Base-by-base conservation (phyloP, 345 rosid species). In the Raphanus sativus region DNA sequence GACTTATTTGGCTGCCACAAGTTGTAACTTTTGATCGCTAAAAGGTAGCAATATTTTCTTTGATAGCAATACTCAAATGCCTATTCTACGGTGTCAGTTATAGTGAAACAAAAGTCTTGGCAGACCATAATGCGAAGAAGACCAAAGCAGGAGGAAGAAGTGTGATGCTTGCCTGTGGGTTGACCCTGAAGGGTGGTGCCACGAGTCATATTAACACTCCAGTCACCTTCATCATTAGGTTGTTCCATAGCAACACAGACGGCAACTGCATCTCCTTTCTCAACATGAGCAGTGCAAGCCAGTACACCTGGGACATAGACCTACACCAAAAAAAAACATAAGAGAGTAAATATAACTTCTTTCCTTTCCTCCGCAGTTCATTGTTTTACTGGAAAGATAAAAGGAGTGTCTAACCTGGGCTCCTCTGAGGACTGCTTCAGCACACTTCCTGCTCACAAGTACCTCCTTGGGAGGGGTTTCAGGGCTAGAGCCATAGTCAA, bases 281-380 rank as follows among this genome's bases (percentile, higher is more conserved):
- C 99, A 15, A 92, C 99, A 89, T 87, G 97, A 63, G 98, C 88
- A 79, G 96, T 92, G 81, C 99, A 92, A 69, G 98, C 99, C 90
- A 91, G 63, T 54, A 89, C 93, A 84, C 99, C 99, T 61, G 99
- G 99, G 78, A 95, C 98, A 84, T 81, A 95, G 30, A 91, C 90
- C 99, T 95, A 86, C 74, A 84, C 73, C 54, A 48, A 13, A 10
- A 61, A 80, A 48, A 40, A 61, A n/a, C 17, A 38, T 75, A 62
- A 55, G 67, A 42, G 33, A 83, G 66, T 38, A 28, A 76, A 52
- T 8, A 74, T 30, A 38, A 62, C 11, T 12, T 10, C 48, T 9
- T 40, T 40, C n/a, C 48, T 32, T 32, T 32, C 34, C 34, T 5
- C 6, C 29, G 1, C 21, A 58, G 66, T 24, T 45, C 67, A 59